Conservation (phyloP, 345 rosid species). For the Melastoma malabathricum region DNA sequence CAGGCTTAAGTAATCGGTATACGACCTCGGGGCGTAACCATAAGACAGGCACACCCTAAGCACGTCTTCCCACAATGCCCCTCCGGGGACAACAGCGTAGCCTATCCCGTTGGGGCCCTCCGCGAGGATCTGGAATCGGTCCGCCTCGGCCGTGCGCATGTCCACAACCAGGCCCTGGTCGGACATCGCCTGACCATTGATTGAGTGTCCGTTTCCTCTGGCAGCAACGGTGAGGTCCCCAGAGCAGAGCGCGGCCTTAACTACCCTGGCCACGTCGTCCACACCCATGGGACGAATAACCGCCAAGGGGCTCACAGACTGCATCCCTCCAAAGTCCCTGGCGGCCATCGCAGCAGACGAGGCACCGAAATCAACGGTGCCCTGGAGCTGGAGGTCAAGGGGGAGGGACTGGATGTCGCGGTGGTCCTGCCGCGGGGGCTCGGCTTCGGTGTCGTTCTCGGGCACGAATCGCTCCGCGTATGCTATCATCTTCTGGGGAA, state of each 20-base stretch:
- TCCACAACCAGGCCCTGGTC: constrained; percentile 67
- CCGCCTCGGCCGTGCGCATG: constrained; percentile 47
- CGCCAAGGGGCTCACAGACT: constrained; percentile 41
- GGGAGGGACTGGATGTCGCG: constrained; percentile 26
- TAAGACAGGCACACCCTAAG: constrained; percentile 44
- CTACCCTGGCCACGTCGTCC: constrained; percentile 49
- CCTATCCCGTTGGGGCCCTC: constrained; percentile 11
- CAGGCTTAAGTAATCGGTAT: constrained; percentile 78
- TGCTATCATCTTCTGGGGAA: constrained; percentile 77
- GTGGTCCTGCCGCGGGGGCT: constrained; percentile 15
- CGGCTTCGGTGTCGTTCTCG: constrained; percentile 53
- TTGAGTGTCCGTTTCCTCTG: constrained; percentile 91
- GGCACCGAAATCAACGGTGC: constrained; percentile 18
- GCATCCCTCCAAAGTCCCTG: constrained; percentile 81
- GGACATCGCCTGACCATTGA: constrained; percentile 97
- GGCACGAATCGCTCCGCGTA: constrained; percentile 50
- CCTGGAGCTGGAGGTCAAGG: constrained; percentile 42
- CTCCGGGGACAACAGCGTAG: constrained; percentile 63
- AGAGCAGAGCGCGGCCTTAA: constrained; percentile 36
- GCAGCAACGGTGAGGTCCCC: constrained; percentile 76
- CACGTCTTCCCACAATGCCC: constrained; percentile 90
- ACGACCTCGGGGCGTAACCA: constrained; percentile 73
- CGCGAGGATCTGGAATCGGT: constrained; percentile 23
- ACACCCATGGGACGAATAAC: constrained; percentile 44
- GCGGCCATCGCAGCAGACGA: constrained; percentile 21